Percentiles rank a stretch among this genome's conserved stretches.
These are phyloP conservation scores for Hyphopichia pseudoburtonii DNA, from an alignment of 1,139 yeast genomes.

Conservation along the genomic window DNA sequence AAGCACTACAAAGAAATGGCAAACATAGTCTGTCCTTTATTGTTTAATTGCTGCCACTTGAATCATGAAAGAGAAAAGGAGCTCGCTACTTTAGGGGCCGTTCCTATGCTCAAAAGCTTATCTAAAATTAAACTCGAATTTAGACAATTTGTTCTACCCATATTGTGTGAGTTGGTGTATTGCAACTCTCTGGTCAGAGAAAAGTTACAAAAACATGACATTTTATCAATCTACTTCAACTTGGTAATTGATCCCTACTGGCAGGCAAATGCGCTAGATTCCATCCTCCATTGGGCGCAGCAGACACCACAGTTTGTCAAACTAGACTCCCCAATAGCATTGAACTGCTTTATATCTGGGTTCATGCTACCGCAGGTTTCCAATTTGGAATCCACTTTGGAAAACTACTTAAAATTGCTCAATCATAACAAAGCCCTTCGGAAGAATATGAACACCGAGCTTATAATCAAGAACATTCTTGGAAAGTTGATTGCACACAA, in stretches of 20 bases:
- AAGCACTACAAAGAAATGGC: conserved; percentile 40
- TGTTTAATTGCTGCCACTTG: conserved; percentile 60
- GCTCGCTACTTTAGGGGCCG: conserved; percentile 52
- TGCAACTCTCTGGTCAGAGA: conserved; percentile 42
- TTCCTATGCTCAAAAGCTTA: conserved; percentile 51
- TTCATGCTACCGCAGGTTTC: conserved; percentile 41
- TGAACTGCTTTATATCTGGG: conserved; percentile 37
- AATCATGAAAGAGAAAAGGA: conserved; percentile 53
- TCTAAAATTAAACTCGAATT: conserved; percentile 50
- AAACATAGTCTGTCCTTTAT: conserved; percentile 42
- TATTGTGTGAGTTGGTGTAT: conserved; percentile 62
- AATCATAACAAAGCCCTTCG: conserved; percentile 20
- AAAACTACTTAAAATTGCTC: conserved; percentile 37
- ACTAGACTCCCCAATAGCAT: conserved; percentile 28
- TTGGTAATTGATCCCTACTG: conserved; percentile 62
- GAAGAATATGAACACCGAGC: conserved; percentile 24
- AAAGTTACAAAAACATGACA: conserved; percentile 36
- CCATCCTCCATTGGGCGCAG: conserved; percentile 45
- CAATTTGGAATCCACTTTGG: conserved; percentile 42
- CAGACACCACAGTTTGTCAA: conserved; percentile 25
- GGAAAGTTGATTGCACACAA: conserved; percentile 25
- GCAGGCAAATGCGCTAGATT: conserved; percentile 69
- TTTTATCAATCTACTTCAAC: conserved; percentile 47
- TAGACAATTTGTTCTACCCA: conserved; percentile 61
- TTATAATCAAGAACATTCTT: conserved; percentile 28